Evolutionary conservation across 2,329 filamentous ascomycete species (phyloP).

Genomic region (Daldinia sp.): DNA sequence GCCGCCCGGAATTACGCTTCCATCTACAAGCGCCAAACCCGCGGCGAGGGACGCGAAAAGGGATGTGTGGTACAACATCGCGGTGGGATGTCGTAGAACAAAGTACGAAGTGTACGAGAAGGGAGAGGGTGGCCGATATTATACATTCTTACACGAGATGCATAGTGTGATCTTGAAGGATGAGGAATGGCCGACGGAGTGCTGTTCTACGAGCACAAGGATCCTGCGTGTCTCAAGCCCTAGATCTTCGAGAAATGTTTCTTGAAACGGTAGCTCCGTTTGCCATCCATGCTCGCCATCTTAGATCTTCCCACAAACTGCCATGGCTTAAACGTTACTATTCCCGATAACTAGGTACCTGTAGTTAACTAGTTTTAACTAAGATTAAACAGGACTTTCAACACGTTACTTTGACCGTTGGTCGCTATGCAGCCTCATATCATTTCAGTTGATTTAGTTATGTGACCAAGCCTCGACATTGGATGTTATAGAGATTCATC

Average conservation of each 20-base stretch:
- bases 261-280: background rate
- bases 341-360: too few relatives aligned
- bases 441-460: background rate
- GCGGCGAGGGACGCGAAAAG: background rate
- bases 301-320: background rate
- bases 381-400: background rate
- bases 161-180: background rate
- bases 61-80: background rate
- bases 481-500: too few relatives aligned
- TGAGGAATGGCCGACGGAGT: background rate
- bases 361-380: too few relatives aligned
- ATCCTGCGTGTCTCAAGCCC: background rate
- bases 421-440: too few relatives aligned
- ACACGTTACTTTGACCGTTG: too few relatives aligned
- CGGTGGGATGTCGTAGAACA: background rate
- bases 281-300: background rate
- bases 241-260: background rate
- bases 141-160: background rate
- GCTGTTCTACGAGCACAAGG: background rate
- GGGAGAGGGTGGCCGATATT: background rate
- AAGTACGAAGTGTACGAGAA: background rate
- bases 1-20: background rate
- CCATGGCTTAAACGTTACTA: background rate
- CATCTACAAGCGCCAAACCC: background rate
- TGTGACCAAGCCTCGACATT: background rate